Conservation (phyloP, 2,329 filamentous ascomycete species). For the Juglanconis oblonga region DNA sequence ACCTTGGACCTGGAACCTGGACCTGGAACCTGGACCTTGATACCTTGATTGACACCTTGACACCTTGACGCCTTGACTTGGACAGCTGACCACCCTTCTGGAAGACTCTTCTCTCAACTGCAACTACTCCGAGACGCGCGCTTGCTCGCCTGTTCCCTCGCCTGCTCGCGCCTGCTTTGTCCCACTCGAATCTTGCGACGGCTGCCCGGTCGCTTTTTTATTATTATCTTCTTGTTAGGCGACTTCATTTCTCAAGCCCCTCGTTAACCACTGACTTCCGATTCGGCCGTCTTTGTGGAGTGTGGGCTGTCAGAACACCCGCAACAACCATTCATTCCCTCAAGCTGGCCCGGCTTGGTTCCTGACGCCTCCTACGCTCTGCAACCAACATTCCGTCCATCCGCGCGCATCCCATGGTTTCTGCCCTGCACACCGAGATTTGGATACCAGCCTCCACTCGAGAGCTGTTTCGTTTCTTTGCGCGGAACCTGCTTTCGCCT, state of each 20-base stretch:
- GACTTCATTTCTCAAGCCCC: conserved; percentile 8
- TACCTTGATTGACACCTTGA: no score
- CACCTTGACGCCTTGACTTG: no score
- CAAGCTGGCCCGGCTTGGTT: conserved; percentile 2
- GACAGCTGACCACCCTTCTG: background rate
- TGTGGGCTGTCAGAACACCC: background rate
- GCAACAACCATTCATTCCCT: conserved; percentile 1
- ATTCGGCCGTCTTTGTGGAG: conserved; percentile 12
- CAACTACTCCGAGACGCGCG: conserved; percentile 31
- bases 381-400: conserved; percentile 4
- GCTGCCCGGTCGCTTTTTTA: background rate
- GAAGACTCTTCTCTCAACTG: conserved; percentile 5
- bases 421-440: conserved; percentile 9
- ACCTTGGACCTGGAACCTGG: background rate
- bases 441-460: background rate
- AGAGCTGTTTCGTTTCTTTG: background rate
- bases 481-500: conserved; percentile 1
- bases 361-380: conserved; percentile 8
- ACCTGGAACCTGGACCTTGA: no score
- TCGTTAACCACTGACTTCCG: conserved; percentile 17
- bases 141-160: conserved; percentile 25
- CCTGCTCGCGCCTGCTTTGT: conserved; percentile 16
- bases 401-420: conserved; percentile 7
- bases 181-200: conserved; percentile 3
- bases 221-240: background rate